A percentile compares a stretch with the other conserved stretches of the same genome.
These are phyloP conservation scores for Clathrospora elynae DNA, from an alignment of 2,329 filamentous ascomycete species.

Conservation along the genomic window DNA sequence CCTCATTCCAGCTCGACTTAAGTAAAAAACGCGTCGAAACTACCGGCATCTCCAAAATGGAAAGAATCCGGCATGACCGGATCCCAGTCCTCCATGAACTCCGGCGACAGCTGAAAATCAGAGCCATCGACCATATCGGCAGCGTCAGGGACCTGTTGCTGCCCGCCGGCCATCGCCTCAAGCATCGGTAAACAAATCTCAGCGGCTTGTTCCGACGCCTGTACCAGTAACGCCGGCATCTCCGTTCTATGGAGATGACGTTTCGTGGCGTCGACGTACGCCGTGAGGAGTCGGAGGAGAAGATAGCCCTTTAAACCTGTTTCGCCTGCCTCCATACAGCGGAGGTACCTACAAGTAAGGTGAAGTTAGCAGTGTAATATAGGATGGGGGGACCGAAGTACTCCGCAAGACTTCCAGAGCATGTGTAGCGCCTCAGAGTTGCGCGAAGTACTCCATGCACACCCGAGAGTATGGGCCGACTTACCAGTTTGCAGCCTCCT, in stretches of 20 bases:
- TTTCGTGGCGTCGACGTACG: conserved; percentile 31
- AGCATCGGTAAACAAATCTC: conserved; percentile 27
- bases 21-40: conserved; percentile 9
- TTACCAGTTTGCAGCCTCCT: conserved; percentile 32
- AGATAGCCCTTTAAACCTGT: conserved; percentile 40
- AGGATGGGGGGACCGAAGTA: no score
- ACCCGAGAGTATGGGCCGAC: no score
- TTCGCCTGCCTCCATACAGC: conserved; percentile 35
- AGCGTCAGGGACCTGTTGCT: conserved; percentile 1
- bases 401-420: no score
- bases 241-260: conserved; percentile 16
- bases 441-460: no score
- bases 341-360: no score
- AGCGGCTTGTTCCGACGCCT: conserved; percentile 23
- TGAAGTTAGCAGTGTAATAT: no score
- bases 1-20: no score
- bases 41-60: conserved; percentile 9
- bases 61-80: conserved; percentile 24
- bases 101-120: conserved; percentile 16
- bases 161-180: conserved; percentile 19
- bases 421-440: no score
- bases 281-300: conserved; percentile 24
- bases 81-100: conserved; percentile 27
- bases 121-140: conserved; percentile 1
- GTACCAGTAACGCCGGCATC: conserved; percentile 17